phyloP scores from a whole-genome alignment of 352 stramenopile species.

The Phytophthora hibernalis region DNA sequence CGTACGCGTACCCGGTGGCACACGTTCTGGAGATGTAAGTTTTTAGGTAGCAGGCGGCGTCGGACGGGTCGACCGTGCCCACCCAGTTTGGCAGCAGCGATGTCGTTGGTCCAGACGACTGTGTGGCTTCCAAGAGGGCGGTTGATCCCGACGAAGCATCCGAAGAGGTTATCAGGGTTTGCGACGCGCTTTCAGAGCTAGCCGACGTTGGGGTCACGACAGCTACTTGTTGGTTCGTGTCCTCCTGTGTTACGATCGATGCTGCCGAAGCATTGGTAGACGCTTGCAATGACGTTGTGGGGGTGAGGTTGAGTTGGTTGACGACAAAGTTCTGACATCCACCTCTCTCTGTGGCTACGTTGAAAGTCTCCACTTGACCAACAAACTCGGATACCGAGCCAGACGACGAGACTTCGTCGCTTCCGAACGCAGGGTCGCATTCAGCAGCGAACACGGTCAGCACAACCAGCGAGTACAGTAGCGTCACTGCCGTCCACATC shows the following conservation, averaged over 20 bases:
- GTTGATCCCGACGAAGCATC: not conserved
- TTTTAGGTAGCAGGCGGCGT: constrained; percentile 60
- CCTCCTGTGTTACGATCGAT: not conserved
- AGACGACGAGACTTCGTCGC: constrained; percentile 1
- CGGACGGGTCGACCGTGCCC: constrained; percentile 21
- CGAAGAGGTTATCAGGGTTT: constrained; percentile 5
- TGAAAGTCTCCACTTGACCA: constrained; percentile 2
- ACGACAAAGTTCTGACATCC: not conserved
- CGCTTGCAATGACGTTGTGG: constrained; percentile 2
- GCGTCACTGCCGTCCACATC: constrained; percentile 12
- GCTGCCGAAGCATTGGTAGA: not conserved
- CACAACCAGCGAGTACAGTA: constrained; percentile 8
- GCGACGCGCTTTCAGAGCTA: constrained; percentile 1
- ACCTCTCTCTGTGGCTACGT: not conserved
- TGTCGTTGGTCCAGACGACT: constrained; percentile 5
- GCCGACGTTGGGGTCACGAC: not conserved
- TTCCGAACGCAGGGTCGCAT: constrained; percentile 23
- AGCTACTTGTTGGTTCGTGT: constrained; percentile 2
- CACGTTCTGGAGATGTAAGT: constrained; percentile 49
- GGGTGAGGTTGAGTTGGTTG: constrained; percentile 16
- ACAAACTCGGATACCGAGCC: constrained; percentile 9
- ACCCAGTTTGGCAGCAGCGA: constrained; percentile 43
- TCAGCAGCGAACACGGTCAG: constrained; percentile 15
- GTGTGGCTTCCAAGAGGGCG: not conserved
- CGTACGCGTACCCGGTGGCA: constrained; percentile 49